Evolutionary conservation across 1,284 basidiomycete genomes (phyloP), one percentile per base, ranked within the genome.

Genomic region (Coniferiporia sulphurascens): DNA sequence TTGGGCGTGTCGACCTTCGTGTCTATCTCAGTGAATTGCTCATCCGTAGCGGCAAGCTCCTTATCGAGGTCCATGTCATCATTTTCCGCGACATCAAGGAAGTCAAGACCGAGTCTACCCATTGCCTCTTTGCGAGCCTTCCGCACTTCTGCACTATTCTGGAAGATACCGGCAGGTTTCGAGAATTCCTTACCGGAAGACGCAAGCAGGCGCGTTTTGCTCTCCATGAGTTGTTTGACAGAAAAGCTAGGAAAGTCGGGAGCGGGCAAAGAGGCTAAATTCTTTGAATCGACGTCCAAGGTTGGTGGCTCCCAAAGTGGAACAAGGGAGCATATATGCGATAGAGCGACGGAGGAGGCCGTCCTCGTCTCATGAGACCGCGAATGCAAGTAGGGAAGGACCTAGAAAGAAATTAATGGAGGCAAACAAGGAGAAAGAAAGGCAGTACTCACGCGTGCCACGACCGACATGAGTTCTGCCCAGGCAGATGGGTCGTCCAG

Each of bases 171-270:
- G 3, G 81, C 71, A 0, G 87, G 87, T 66, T 85, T 89, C 19
- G 76, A 70, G 65, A 93, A 95, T 71, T 95, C 93, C 66, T 90
- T 93, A 1, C 93, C 93, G 0, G 91, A 92, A 0, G 92, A 95
- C 0, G 92, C 88, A 1, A 95, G 78, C 0, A 95, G 80, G 13
- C 91, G 81, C 44, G 84, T 87, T 27, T 89, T 89, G 56, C 86
- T 86, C 34, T 83, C 74, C 63, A 95, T 81, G 32, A 95, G 79
- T 56, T 89, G 84, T 59, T 81, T 78, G 2, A 95, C 84, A 12
- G 89, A 91, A 67, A 91, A 89, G 64, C 76, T 74, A 27, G 89
- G 82, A 67, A 89, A 89, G 1, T 85, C 82, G 1, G 87, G 82
- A 1, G 75, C 66, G 6, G 75, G 66, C 13, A 76, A 66, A 22